Conservation (phyloP, 2,329 filamentous ascomycete genomes). For the Tolypocladium ovalisporum region DNA sequence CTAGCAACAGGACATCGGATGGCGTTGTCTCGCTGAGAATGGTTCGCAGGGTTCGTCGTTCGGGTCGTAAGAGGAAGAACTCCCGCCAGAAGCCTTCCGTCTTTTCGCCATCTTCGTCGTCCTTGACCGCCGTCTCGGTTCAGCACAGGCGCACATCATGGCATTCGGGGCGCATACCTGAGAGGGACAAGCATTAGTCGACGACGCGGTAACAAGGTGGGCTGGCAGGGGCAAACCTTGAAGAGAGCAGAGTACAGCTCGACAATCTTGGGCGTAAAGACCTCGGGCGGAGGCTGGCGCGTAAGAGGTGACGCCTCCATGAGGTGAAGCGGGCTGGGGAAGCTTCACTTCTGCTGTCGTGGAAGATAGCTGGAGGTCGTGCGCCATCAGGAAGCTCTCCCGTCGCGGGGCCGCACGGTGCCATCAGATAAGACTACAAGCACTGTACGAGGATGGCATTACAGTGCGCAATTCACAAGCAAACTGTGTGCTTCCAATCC, state of each 20-base stretch:
- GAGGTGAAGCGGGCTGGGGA: not conserved
- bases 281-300: constrained; percentile 79
- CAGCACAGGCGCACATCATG: constrained; percentile 13
- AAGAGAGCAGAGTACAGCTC: constrained; percentile 81
- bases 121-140: constrained; percentile 27
- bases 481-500: too few relatives aligned
- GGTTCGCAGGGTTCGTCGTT: constrained; percentile 54
- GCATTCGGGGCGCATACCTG: constrained; percentile 14
- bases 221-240: constrained; percentile 39
- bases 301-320: constrained; percentile 93
- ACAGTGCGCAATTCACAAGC: too few relatives aligned
- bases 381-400: not conserved
- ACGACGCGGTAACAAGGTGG: constrained; percentile 3
- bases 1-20: constrained; percentile 64
- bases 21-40: constrained; percentile 62
- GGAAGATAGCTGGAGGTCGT: not conserved
- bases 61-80: constrained; percentile 83
- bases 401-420: not conserved
- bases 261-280: constrained; percentile 90
- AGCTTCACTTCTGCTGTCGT: not conserved
- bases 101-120: constrained; percentile 56
- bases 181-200: constrained; percentile 3
- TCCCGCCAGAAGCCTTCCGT: constrained; percentile 92
- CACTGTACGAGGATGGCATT: not conserved
- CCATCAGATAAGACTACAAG: not conserved